Evolutionary conservation across 257 asterid genomes (phyloP).

Genomic region (Forsythia suspensa): DNA sequence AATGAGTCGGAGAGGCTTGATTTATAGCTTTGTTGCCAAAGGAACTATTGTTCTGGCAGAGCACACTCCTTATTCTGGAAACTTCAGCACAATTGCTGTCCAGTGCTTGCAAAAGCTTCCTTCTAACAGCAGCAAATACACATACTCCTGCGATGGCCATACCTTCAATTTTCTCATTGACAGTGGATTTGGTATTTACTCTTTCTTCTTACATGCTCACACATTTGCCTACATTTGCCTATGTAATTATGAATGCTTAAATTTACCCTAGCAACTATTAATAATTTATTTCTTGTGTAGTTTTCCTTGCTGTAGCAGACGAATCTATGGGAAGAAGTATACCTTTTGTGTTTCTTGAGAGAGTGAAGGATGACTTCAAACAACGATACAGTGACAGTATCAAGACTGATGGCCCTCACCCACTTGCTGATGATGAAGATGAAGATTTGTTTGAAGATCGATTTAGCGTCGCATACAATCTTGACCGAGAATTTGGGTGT

Average conservation of each 20-base stretch:
- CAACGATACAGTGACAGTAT: conserved; percentile 74
- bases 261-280: neutral
- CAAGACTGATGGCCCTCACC: conserved; percentile 63
- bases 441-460: conserved; percentile 87
- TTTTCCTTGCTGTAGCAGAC: conserved; percentile 95
- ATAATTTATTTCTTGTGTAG: conserved; percentile 40
- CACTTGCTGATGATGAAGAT: conserved; percentile 70
- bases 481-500: conserved; percentile 96
- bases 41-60: conserved; percentile 94
- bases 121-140: conserved; percentile 88
- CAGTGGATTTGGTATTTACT: conserved; percentile 77
- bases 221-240: neutral
- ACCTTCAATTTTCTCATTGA: conserved; percentile 92
- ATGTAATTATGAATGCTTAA: conserved; percentile 9
- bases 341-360: conserved; percentile 95
- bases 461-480: conserved; percentile 95
- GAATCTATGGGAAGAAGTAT: conserved; percentile 87
- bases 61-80: conserved; percentile 95
- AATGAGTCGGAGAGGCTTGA: conserved; percentile 89
- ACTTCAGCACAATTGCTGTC: conserved; percentile 94
- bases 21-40: conserved; percentile 96
- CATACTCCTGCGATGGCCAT: conserved; percentile 95
- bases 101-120: conserved; percentile 97
- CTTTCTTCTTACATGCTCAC: conserved; percentile 4
- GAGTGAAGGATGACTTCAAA: conserved; percentile 92